Conservation (phyloP, 371 early-diverging fungal genomes). For the Massospora cicadina region DNA sequence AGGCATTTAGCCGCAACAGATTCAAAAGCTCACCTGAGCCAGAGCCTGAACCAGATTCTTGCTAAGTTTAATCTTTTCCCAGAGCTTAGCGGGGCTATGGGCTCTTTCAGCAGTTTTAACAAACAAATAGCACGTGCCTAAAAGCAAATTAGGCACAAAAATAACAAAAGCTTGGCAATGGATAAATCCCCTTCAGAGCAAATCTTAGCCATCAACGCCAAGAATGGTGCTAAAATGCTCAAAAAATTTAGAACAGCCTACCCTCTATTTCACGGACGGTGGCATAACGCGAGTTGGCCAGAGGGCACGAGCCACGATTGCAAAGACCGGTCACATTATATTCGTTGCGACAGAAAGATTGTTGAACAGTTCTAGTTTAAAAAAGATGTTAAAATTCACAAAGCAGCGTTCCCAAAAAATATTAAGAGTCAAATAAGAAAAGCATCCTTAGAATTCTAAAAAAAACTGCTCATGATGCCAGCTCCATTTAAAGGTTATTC, state of each 20-base stretch:
- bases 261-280: slow-evolving; percentile 89
- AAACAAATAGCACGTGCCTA: slow-evolving; percentile 69
- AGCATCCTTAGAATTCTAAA: neutral
- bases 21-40: slow-evolving; percentile 32
- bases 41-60: slow-evolving; percentile 88
- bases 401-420: neutral
- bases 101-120: slow-evolving; percentile 97
- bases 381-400: neutral
- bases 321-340: slow-evolving; percentile 98
- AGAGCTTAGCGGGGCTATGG: slow-evolving; percentile 86
- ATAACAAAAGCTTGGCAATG: too few relatives aligned
- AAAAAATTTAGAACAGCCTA: slow-evolving; percentile 14
- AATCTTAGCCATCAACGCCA: too few relatives aligned
- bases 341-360: slow-evolving; percentile 91
- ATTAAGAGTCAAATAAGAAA: neutral
- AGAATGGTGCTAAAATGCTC: too few relatives aligned
- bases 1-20: too few relatives aligned
- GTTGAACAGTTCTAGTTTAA: slow-evolving; percentile 48
- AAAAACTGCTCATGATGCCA: neutral
- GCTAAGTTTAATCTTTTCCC: slow-evolving; percentile 87
- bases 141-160: too few relatives aligned
- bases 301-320: slow-evolving; percentile 91
- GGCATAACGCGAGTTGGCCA: slow-evolving; percentile 97
- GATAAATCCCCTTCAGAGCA: too few relatives aligned
- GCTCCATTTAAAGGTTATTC: neutral